Conservation (phyloP, 495 filamentous ascomycete species). For the Tuber indicum region DNA sequence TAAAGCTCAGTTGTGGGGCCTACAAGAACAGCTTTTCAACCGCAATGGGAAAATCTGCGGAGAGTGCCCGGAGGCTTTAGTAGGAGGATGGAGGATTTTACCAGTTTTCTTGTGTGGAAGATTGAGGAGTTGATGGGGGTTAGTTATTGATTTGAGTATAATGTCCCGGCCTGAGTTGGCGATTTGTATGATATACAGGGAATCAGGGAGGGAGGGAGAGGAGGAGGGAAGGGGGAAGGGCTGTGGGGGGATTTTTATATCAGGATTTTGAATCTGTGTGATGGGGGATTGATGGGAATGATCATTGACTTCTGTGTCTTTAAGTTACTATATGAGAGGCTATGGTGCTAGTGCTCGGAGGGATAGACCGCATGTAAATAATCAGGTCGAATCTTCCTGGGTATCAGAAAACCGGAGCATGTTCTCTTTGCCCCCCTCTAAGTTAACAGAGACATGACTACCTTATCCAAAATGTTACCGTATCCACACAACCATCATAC, state of each 20-base stretch:
- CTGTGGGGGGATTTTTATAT: background rate
- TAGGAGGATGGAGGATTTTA: conserved; percentile 32
- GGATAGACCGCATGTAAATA: background rate
- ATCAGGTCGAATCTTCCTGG: background rate
- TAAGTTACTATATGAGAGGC: background rate
- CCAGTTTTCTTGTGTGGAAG: conserved; percentile 37
- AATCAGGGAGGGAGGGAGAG: background rate
- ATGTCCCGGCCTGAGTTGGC: conserved; percentile 10
- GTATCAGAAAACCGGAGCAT: background rate
- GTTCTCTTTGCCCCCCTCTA: background rate
- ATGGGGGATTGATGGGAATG: background rate
- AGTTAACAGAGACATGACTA: background rate
- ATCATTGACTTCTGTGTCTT: background rate
- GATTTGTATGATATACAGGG: conserved; percentile 12
- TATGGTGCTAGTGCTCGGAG: background rate
- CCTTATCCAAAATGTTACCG: background rate
- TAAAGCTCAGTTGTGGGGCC: conserved; percentile 32
- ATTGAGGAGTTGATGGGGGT: conserved; percentile 27
- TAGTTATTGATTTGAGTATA: conserved; percentile 32
- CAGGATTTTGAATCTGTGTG: background rate
- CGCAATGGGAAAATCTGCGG: background rate
- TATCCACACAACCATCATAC: too few relatives aligned
- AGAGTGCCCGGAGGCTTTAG: conserved; percentile 22
- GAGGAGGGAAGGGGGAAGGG: too few relatives aligned
- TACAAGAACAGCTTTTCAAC: conserved; percentile 5